Percentiles rank a stretch among this genome's conserved stretches.
phyloP scores from a whole-genome alignment of 2,329 filamentous ascomycete species.

The Microsporum canis region DNA sequence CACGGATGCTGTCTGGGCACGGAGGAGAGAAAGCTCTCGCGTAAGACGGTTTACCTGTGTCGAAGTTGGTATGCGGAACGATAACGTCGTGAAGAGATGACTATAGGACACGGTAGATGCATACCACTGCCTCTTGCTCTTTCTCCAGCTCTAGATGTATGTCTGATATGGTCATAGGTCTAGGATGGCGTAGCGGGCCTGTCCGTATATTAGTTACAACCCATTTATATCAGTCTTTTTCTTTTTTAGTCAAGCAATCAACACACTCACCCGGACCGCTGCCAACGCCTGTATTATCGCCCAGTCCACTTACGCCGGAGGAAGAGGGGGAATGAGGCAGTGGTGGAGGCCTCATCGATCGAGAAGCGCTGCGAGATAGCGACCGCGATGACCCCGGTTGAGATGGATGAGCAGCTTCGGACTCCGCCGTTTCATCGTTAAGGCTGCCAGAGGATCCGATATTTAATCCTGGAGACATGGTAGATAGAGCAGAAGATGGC shows the following conservation, averaged over 20 bases:
- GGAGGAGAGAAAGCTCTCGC: constrained; percentile 75
- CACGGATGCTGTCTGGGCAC: constrained; percentile 54
- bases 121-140: constrained; percentile 83
- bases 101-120: neutral
- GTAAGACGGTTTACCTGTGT: constrained; percentile 79
- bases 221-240: neutral
- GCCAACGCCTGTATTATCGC: constrained; percentile 29
- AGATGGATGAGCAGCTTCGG: neutral
- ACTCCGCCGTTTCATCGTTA: neutral
- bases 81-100: neutral
- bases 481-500: neutral
- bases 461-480: neutral
- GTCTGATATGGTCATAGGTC: constrained; percentile 78
- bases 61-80: neutral
- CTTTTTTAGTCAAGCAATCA: no score
- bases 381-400: constrained; percentile 21
- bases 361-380: constrained; percentile 37
- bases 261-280: constrained; percentile 29
- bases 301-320: constrained; percentile 19
- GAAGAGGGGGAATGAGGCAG: constrained; percentile 22
- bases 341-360: constrained; percentile 37
- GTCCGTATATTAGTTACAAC: constrained; percentile 18
- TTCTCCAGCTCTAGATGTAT: constrained; percentile 84
- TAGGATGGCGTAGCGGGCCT: constrained; percentile 72
- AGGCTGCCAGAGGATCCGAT: neutral